Evolutionary conservation across 2,329 filamentous ascomycete species (phyloP), one percentile per base, ranked within the genome.

Genomic region (Claviceps maximensis): DNA sequence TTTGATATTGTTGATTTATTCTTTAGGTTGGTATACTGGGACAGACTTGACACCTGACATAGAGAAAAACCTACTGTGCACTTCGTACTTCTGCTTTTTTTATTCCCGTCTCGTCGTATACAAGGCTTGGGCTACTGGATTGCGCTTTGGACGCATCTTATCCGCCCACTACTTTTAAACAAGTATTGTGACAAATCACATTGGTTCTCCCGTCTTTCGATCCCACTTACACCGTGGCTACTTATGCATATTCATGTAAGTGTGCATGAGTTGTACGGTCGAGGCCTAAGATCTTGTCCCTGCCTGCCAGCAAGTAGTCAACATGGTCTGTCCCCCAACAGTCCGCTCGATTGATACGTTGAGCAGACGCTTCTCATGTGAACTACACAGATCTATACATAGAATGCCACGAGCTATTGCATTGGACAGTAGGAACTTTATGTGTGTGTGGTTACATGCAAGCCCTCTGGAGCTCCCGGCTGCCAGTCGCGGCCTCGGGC

Each of bases 131-230:
- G 6, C 13, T 17, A 45, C 42, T 15, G 42, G 23, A 45, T n/a
- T 10, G 12, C 25, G 23, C 33, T 52, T 42, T 19, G 15, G 27
- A n/a, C 45, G 31, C 50, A 45, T 42, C 25, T 29, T 31, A 33
- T 41, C 33, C 38, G 25, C 51, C 36, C 45, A 41, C 51, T 27
- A 52, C 27, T 33, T 51, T 33, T 7, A 41, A 41, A 3, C 45
- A 42, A 40, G 25, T 44, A 52, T 48, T 42, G 29, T 47, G 51
- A 48, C 51, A 47, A 52, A 52, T 52, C 51, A 48, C n/a, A 52
- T 48, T 38, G 31, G 42, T 47, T 51, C 9, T 25, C 25, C 12
- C 51, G 13, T 42, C 36, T 23, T 36, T 42, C 23, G 45, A 48
- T 52, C 19, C 23, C 42, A 41, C 44, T 42, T 48, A 42, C 36